Conservation (phyloP, 495 filamentous ascomycete genomes). For the Xylaria grammica region DNA sequence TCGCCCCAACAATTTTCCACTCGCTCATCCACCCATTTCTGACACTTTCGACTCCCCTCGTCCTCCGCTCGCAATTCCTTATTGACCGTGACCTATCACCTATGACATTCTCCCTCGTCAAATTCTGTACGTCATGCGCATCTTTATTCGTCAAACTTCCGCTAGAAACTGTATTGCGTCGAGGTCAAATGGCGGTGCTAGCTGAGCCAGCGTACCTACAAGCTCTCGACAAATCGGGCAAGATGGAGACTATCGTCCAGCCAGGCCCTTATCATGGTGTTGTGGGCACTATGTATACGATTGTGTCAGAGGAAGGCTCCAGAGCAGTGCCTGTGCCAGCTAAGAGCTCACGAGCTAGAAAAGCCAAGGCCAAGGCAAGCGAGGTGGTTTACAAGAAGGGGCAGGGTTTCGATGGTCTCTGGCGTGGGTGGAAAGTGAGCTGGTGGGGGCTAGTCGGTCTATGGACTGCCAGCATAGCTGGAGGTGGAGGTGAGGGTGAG, state of each 20-base stretch:
- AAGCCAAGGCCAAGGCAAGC: constrained; percentile 41
- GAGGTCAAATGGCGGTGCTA: constrained; percentile 78
- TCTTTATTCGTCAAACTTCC: constrained; percentile 87
- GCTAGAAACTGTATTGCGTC: constrained; percentile 86
- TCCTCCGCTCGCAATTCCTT: constrained; percentile 75
- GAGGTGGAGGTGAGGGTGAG: constrained; percentile 54
- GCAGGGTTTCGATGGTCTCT: constrained; percentile 83
- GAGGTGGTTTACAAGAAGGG: constrained; percentile 65
- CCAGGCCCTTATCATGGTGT: constrained; percentile 79
- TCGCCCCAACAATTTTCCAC: constrained; percentile 85
- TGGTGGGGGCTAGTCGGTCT: constrained; percentile 94
- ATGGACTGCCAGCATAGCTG: constrained; percentile 61
- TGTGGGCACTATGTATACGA: constrained; percentile 83
- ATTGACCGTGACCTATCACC: constrained; percentile 86
- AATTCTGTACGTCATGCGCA: constrained; percentile 75
- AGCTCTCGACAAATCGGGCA: constrained; percentile 46
- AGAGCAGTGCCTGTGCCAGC: constrained; percentile 43
- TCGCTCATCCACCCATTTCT: constrained; percentile 81
- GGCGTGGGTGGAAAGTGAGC: constrained; percentile 92
- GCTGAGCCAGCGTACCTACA: constrained; percentile 46
- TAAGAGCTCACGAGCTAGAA: constrained; percentile 34
- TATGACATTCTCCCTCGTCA: constrained; percentile 73
- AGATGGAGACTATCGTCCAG: constrained; percentile 74
- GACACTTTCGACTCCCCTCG: constrained; percentile 76
- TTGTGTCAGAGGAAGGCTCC: constrained; percentile 81